Evolutionary conservation across 768 basidiomycete genomes (phyloP).

Genomic region (Auriscalpium vulgare): DNA sequence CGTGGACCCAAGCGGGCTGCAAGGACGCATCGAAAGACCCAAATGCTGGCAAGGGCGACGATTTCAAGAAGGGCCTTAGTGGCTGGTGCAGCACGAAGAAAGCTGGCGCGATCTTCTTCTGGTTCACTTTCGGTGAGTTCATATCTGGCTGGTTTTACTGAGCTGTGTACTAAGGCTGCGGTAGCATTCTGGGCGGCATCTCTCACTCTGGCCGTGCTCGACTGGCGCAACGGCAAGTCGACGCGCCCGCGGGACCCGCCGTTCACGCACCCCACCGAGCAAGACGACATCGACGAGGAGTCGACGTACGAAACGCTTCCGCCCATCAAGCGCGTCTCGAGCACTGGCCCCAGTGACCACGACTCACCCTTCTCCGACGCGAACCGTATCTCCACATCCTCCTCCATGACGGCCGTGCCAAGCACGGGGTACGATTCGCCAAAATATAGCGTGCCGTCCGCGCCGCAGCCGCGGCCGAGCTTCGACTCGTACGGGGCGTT

Average conservation of each 20-base stretch:
- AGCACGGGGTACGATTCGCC: constrained; percentile 20
- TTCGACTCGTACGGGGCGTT: constrained; percentile 90
- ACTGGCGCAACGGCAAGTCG: constrained; percentile 69
- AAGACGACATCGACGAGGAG: constrained; percentile 46
- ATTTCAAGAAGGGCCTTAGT: constrained; percentile 58
- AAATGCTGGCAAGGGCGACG: constrained; percentile 52
- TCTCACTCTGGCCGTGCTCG: constrained; percentile 52
- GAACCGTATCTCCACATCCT: constrained; percentile 38
- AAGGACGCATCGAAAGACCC: constrained; percentile 81
- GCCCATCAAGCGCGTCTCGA: constrained; percentile 24
- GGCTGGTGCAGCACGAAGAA: constrained; percentile 93
- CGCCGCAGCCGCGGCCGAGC: constrained; percentile 41
- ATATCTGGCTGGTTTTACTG: background rate
- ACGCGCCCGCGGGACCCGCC: constrained; percentile 58
- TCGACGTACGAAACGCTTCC: constrained; percentile 43
- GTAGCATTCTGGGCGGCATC: constrained; percentile 73
- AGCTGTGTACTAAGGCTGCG: background rate
- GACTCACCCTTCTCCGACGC: constrained; percentile 47
- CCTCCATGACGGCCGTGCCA: constrained; percentile 21
- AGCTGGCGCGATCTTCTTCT: constrained; percentile 84
- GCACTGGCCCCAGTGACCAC: constrained; percentile 3
- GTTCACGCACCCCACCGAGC: constrained; percentile 56
- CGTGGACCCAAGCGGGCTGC: constrained; percentile 86
- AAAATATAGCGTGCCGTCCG: constrained; percentile 25
- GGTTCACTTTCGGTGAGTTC: constrained; percentile 68